Evolutionary conservation across 2,329 filamentous ascomycete species (phyloP).

Genomic region (Exophiala dermatitidis): DNA sequence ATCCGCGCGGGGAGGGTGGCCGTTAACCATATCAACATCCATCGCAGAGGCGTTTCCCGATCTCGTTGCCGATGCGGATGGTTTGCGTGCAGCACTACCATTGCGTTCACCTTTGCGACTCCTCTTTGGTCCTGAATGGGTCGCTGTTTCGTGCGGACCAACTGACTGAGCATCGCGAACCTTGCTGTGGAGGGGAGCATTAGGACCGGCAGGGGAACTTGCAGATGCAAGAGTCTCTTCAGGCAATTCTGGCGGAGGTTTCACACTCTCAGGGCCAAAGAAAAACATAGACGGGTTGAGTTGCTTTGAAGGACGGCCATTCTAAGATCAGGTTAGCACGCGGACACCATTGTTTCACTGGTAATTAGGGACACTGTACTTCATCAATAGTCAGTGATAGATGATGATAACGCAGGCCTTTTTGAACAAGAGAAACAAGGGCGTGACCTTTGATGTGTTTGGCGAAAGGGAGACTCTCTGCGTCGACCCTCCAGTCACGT

Average conservation of each 20-base stretch:
- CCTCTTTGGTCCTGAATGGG: conserved; percentile 31
- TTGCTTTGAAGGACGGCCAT: conserved; percentile 25
- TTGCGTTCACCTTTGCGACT: conserved; percentile 31
- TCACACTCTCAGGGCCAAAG: conserved; percentile 40
- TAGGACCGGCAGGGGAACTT: conserved; percentile 29
- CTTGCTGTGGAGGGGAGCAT: conserved; percentile 29
- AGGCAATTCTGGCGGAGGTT: conserved; percentile 24
- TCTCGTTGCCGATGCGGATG: conserved; percentile 27
- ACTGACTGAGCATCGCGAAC: conserved; percentile 34
- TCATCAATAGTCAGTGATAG: conserved; percentile 38
- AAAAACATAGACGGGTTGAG: conserved; percentile 39
- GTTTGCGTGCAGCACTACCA: conserved; percentile 28
- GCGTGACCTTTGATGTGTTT: conserved; percentile 52
- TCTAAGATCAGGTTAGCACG: conserved; percentile 22
- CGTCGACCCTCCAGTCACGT: conserved; percentile 56
- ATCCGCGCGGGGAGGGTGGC: conserved; percentile 19
- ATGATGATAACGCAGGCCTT: conserved; percentile 52
- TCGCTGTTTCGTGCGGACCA: conserved; percentile 30
- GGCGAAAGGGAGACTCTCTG: conserved; percentile 55
- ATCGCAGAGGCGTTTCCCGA: conserved; percentile 27
- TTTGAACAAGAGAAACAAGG: conserved; percentile 56
- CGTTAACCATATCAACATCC: conserved; percentile 25
- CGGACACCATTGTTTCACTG: neutral
- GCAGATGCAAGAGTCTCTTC: conserved; percentile 27
- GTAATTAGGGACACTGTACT: conserved; percentile 31